Conservation (phyloP, 2,329 filamentous ascomycete genomes). For the Fusarium compactum region DNA sequence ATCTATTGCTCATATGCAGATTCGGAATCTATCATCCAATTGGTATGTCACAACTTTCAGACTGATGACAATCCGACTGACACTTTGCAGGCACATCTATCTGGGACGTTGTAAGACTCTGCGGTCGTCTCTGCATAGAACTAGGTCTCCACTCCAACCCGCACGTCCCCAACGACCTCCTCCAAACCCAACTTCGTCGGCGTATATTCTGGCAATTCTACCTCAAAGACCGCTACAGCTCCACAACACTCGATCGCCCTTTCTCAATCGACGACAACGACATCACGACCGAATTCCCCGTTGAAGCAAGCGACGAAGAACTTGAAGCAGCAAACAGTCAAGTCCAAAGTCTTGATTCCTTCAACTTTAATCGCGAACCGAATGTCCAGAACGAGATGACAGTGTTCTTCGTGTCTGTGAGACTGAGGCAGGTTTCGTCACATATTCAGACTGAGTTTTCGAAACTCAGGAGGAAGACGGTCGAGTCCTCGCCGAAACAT, state of each 20-base stretch:
- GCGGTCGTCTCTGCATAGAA: conserved; percentile 37
- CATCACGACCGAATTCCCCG: conserved; percentile 26
- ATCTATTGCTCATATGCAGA: conserved; percentile 33
- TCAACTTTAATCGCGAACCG: background rate
- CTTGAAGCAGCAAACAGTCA: conserved; percentile 6
- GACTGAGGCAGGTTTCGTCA: conserved; percentile 57
- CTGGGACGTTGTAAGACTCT: conserved; percentile 35
- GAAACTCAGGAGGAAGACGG: conserved; percentile 4
- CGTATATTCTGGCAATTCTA: conserved; percentile 44
- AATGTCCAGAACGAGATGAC: conserved; percentile 19
- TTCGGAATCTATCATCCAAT: conserved; percentile 43
- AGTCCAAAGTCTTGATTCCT: background rate
- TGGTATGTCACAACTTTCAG: too few relatives aligned
- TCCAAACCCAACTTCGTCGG: conserved; percentile 29
- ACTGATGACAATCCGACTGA: too few relatives aligned
- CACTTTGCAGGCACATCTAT: conserved; percentile 26
- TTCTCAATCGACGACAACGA: conserved; percentile 37
- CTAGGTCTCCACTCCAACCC: conserved; percentile 22
- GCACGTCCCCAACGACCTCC: background rate
- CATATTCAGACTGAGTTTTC: conserved; percentile 51
- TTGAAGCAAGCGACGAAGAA: conserved; percentile 31
- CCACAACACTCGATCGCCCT: conserved; percentile 24
- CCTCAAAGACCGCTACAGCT: conserved; percentile 38
- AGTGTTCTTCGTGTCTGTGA: conserved; percentile 55
- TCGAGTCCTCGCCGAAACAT: background rate